Percentiles rank a stretch among this genome's conserved stretches.
These are phyloP conservation scores for Ustilago hordei DNA, from an alignment of 1,284 basidiomycete genomes.

Conservation along the genomic window DNA sequence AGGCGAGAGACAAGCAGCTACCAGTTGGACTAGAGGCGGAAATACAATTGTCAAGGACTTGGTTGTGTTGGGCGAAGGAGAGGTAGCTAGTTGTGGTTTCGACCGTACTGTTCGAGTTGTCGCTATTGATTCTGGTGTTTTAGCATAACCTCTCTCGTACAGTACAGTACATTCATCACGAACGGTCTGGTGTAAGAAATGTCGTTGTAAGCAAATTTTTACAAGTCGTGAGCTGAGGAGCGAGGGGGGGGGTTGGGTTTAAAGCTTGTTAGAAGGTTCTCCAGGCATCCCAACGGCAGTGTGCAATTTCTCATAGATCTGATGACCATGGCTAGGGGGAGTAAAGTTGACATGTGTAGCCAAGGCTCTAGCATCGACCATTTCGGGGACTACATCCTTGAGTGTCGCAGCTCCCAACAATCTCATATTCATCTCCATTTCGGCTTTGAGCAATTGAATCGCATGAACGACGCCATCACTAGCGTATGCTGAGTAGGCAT, in stretches of 20 bases:
- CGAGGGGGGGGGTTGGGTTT: neutral
- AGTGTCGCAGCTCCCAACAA: conserved; percentile 80
- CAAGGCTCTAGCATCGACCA: conserved; percentile 77
- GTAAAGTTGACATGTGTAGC: conserved; percentile 67
- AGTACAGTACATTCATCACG: neutral
- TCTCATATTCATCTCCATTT: conserved; percentile 84
- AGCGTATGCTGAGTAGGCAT: conserved; percentile 90
- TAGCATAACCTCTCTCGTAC: neutral
- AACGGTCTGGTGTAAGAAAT: too few relatives aligned
- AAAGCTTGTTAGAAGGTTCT: conserved; percentile 50
- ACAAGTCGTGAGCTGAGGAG: neutral
- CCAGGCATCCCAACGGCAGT: conserved; percentile 59
- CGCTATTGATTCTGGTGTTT: neutral
- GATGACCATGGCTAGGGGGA: conserved; percentile 46
- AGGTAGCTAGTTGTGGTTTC: conserved; percentile 61
- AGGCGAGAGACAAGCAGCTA: conserved; percentile 7
- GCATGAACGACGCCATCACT: conserved; percentile 82
- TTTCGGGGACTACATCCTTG: conserved; percentile 80
- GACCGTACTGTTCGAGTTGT: conserved; percentile 56
- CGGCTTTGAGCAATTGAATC: conserved; percentile 78
- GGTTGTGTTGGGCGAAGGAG: conserved; percentile 39
- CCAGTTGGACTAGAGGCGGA: conserved; percentile 58
- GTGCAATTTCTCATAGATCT: conserved; percentile 58
- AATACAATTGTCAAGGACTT: conserved; percentile 65
- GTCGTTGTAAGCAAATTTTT: neutral